A percentile compares a stretch with the other conserved stretches of the same genome.
phyloP scores from a whole-genome alignment of 2,329 filamentous ascomycete species.

The Westerdykella sp. region DNA sequence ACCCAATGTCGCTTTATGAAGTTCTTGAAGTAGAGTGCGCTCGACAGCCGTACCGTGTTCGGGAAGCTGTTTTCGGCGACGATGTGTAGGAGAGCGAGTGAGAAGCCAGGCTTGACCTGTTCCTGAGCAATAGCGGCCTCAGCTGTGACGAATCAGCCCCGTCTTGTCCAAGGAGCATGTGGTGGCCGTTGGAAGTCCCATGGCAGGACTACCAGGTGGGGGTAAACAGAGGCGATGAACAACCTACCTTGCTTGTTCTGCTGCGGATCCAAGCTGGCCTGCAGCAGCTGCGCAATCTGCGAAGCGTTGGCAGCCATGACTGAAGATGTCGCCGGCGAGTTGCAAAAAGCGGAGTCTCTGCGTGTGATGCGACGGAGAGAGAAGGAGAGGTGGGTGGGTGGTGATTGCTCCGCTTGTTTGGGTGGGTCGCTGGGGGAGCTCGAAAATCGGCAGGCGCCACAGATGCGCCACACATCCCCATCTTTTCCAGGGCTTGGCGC shows the following conservation, averaged over 20 bases:
- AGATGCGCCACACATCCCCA: too few relatives aligned
- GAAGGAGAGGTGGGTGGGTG: slow-evolving; percentile 1
- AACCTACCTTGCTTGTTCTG: slow-evolving; percentile 80
- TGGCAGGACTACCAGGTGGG: background rate
- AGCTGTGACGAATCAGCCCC: slow-evolving; percentile 50
- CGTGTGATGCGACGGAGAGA: slow-evolving; percentile 1
- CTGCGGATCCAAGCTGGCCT: slow-evolving; percentile 81
- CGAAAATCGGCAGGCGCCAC: too few relatives aligned
- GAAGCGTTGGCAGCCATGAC: slow-evolving; percentile 57
- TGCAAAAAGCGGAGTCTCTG: too few relatives aligned
- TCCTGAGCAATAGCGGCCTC: slow-evolving; percentile 73
- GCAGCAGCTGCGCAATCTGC: slow-evolving; percentile 71
- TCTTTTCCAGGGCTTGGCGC: too few relatives aligned
- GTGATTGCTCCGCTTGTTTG: slow-evolving; percentile 6
- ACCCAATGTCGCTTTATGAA: slow-evolving; percentile 93
- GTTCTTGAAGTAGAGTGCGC: slow-evolving; percentile 96
- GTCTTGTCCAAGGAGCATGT: background rate
- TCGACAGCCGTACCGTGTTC: slow-evolving; percentile 73
- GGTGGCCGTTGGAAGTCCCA: background rate
- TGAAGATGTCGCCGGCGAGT: background rate
- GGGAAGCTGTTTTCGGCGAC: slow-evolving; percentile 70
- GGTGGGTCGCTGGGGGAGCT: too few relatives aligned
- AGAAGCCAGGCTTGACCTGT: slow-evolving; percentile 80
- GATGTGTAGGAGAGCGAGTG: slow-evolving; percentile 78
- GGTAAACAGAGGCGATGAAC: slow-evolving; percentile 11